These are phyloP conservation scores for Boletus speciosus DNA, from an alignment of 768 basidiomycete species.

Conservation along the genomic window DNA sequence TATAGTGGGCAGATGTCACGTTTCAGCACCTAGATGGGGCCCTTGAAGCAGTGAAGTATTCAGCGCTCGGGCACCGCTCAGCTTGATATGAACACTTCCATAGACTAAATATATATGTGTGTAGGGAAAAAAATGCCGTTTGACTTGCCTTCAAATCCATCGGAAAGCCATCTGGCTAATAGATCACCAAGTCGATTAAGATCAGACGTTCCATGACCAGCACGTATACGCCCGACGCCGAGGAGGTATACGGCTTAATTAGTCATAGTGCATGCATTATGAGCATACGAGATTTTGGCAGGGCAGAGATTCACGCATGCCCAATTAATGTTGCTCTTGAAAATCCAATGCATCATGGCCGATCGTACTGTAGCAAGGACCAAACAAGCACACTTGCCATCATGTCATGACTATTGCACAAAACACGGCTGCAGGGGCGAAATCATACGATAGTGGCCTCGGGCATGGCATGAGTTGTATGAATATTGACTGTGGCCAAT, in stretches of 20 bases:
- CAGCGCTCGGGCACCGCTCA: neutral
- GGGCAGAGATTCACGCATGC: too few relatives aligned
- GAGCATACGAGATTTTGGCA: too few relatives aligned
- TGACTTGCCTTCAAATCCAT: neutral
- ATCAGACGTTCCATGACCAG: too few relatives aligned
- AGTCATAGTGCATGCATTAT: too few relatives aligned
- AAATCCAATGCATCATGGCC: too few relatives aligned
- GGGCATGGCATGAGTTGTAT: neutral
- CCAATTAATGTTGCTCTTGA: too few relatives aligned
- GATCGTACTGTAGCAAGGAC: neutral
- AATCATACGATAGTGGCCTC: neutral
- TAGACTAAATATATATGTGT: neutral
- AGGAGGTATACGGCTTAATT: neutral
- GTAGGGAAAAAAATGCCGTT: neutral
- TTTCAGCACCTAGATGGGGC: neutral
- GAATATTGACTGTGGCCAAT: neutral
- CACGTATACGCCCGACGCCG: neutral
- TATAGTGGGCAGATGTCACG: conserved; percentile 2
- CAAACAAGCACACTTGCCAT: neutral
- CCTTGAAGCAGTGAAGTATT: neutral
- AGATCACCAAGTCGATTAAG: neutral
- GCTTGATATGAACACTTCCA: neutral
- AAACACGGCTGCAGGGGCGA: too few relatives aligned
- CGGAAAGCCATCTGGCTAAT: neutral
- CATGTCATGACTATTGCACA: too few relatives aligned